A percentile compares a stretch with the other conserved stretches of the same genome.
phyloP scores from a whole-genome alignment of 2,329 filamentous ascomycete genomes.

The Fusarium pseudoanthophilum region DNA sequence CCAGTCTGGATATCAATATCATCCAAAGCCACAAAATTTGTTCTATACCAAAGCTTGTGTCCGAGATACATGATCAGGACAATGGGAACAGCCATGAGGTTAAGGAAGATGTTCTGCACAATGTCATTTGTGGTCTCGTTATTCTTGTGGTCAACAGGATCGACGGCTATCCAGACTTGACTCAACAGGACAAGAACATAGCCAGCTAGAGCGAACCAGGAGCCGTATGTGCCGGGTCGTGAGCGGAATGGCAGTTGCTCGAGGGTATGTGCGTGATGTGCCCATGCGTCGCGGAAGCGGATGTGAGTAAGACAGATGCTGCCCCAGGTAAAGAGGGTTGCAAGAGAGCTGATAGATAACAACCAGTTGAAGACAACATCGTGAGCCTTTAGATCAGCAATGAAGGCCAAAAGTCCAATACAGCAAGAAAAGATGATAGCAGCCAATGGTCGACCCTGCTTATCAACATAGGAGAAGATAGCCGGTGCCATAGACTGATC shows the following conservation, averaged over 20 bases:
- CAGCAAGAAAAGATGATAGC: slow-evolving; percentile 74
- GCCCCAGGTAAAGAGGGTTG: slow-evolving; percentile 80
- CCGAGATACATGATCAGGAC: slow-evolving; percentile 74
- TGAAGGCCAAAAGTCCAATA: slow-evolving; percentile 79
- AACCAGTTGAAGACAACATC: slow-evolving; percentile 80
- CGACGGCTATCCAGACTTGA: slow-evolving; percentile 88
- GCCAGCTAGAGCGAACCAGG: slow-evolving; percentile 80
- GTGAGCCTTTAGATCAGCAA: slow-evolving; percentile 72
- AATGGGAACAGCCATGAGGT: slow-evolving; percentile 76
- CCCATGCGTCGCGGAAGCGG: slow-evolving; percentile 85
- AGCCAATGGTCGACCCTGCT: slow-evolving; percentile 79
- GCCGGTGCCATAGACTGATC: slow-evolving; percentile 85
- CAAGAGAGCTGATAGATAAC: slow-evolving; percentile 76
- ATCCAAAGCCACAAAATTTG: slow-evolving; percentile 61
- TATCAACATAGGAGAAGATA: slow-evolving; percentile 83
- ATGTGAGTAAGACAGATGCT: slow-evolving; percentile 92
- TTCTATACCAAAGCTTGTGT: slow-evolving; percentile 78
- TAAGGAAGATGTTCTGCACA: slow-evolving; percentile 75
- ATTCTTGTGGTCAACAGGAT: slow-evolving; percentile 69
- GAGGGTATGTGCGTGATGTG: slow-evolving; percentile 70
- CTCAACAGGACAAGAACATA: slow-evolving; percentile 80
- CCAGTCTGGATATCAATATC: slow-evolving; percentile 92
- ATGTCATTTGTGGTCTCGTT: slow-evolving; percentile 53
- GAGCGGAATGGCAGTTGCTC: slow-evolving; percentile 83
- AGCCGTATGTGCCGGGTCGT: slow-evolving; percentile 80